These are phyloP conservation scores for Cladosporium austrohemisphaericum DNA, from an alignment of 2,329 filamentous ascomycete genomes.

Conservation along the genomic window DNA sequence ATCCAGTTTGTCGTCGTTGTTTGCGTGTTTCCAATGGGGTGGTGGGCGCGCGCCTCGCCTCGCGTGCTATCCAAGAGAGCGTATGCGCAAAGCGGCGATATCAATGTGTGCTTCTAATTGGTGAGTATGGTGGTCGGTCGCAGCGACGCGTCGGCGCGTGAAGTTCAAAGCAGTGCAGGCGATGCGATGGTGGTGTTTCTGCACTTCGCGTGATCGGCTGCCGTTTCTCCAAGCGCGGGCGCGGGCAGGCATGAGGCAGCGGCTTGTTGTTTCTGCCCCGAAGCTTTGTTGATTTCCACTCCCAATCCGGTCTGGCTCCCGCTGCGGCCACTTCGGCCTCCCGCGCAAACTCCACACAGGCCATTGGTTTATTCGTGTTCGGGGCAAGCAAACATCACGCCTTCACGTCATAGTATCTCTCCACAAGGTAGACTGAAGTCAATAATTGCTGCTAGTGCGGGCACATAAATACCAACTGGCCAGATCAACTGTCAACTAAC, in stretches of 20 bases:
- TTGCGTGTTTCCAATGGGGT: slow-evolving; percentile 12
- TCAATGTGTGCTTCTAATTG: slow-evolving; percentile 5
- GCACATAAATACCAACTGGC: too few species aligned
- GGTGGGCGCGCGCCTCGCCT: background rate
- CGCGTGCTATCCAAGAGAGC: slow-evolving; percentile 8
- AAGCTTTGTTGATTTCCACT: slow-evolving; percentile 10
- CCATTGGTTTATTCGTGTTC: too few species aligned
- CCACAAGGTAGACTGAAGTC: too few species aligned
- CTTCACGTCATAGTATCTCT: slow-evolving; percentile 11
- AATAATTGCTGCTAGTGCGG: too few species aligned
- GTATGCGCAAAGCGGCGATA: slow-evolving; percentile 8
- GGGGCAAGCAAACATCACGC: slow-evolving; percentile 1
- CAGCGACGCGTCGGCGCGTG: background rate
- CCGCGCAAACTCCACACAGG: background rate
- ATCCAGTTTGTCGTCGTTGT: slow-evolving; percentile 22
- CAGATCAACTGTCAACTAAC: too few species aligned
- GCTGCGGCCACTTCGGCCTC: slow-evolving; percentile 6
- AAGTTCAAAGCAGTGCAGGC: too few species aligned
- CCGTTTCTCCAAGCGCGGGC: background rate
- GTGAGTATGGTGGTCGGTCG: background rate
- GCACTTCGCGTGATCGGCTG: slow-evolving; percentile 1
- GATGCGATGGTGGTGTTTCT: slow-evolving; percentile 2
- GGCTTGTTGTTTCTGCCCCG: slow-evolving; percentile 12
- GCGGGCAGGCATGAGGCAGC: background rate
- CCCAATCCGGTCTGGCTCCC: slow-evolving; percentile 3